Base-by-base conservation (phyloP, 305 asterid genomes). In the Euphrasia arctica region DNA sequence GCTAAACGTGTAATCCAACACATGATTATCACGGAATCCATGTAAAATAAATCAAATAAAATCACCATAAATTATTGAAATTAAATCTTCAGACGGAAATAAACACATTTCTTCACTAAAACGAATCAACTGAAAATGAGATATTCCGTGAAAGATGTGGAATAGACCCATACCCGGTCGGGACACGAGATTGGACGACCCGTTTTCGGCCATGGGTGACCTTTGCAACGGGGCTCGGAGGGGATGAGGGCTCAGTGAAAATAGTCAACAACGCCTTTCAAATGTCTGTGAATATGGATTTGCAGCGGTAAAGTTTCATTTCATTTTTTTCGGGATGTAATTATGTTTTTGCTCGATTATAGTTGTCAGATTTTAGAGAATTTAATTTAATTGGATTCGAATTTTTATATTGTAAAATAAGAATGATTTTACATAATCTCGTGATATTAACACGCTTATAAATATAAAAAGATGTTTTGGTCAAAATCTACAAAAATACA, bases 141-240 rank as follows among this genome's bases (percentile, higher is more conserved):
- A 4, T 2, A 15, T 50, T 31, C 36, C 6, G 54, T 31, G n/a
- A 28, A 51, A 39, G 50, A 57, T 4, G 13, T 10, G 57, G 59
- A 10, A 27, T 4, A 54, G 22, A 54, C 7, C 7, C 49, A 7
- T 51, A 64, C 68, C 68, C 8, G 11, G 12, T 52, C 49, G 60
- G 39, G 9, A n/a, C 25, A 51, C 68, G 18, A 18, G 34, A 51
- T 36, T 36, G 60, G 0, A 64, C 39, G 68, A 54, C 18, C 68
- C 50, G 51, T 48, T 51, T 34, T 10, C 68, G 12, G 68, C 60
- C 68, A 64, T 64, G 39, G 60, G 39, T 39, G 63, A 59, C 63
- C 31, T 34, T 39, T 39, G 27, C 36, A 32, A 32, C 5, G 36
- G 5, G 6, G 36, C 5, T 32, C 36, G 2, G 45, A 9, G 45